Base-by-base conservation (phyloP, 176 grass and related monocot species). In the Aegilops speltoides region DNA sequence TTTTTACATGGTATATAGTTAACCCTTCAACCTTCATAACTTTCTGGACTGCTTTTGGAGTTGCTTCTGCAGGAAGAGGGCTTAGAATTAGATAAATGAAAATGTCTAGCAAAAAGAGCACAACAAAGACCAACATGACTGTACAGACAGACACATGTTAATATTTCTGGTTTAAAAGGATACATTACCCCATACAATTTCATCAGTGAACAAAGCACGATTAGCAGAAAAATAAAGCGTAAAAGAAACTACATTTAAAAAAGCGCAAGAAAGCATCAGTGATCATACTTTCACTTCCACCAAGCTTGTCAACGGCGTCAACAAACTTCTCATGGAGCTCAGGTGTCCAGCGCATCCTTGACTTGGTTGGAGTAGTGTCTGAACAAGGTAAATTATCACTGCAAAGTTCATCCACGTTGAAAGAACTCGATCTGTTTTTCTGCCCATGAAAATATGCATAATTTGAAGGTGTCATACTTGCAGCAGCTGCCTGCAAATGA, bases 1-100 rank as follows among this genome's bases (percentile, higher is more conserved):
- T 97, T 87, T 97, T 97, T 50, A 94, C 90, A 86, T 97, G 92
- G 84, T 94, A 97, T 97, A 94, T 92, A 75, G 84, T 97, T 88
- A 97, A 82, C 6, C 95, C 84, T 63, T 97, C 88, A n/a, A 94
- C 78, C 67, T 94, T 94, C 95, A 94, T 94, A 54, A 97, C 62
- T 76, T 94, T 97, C 63, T 92, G 88, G n/a, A 94, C 26, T 74
- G 92, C 92, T 87, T 97, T 97, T 40, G 95, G 95, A 84, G 92
- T 97, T 64, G 92, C 90, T 97, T 97, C 95, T 94, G 88, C 28
- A 86, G 71, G 23, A 76, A 83, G 14, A 76, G 74, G 60, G 9
- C 73, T 26, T 79, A 72, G 41, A 17, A 67, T 26, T 79, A 72
- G 41, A 17, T 15, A 25, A 41, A 71, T 79, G 6, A 81, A 24